Evolutionary conservation across 2,329 filamentous ascomycete species (phyloP), one percentile per base, ranked within the genome.

Genomic region (Xylaria digitata): DNA sequence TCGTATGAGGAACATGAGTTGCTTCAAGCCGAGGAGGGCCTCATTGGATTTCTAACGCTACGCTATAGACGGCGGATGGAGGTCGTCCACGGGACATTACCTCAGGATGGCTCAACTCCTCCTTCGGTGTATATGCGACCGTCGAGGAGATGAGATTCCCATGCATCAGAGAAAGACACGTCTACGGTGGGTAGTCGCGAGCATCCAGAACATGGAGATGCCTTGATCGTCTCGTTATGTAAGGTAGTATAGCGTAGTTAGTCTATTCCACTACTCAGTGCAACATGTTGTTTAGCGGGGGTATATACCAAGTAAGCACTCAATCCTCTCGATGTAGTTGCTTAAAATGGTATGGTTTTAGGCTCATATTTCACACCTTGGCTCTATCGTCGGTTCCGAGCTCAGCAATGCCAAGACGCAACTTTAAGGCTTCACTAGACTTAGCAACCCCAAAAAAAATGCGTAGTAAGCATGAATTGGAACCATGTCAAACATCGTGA

Each of bases 31-130:
- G n/a, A n/a, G n/a, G n/a, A n/a, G 52, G 19, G 46, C 42, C 63
- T 37, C 57, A 19, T 53, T 17, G 37, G 37, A 32, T 53, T 40
- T 23, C 46, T 34, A 62, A 45, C 57, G 45, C 30, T 46, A 66
- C 63, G 57, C 46, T 52, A 48, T 45, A 19, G 45, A 34, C 48
- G 37, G 26, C 17, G 21, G 52, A 57, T 37, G 50, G 46, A 55
- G n/a, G 52, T 32, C 37, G 13, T 45, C 58, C 26, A 40, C 13
- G 34, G 46, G 13, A 61, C 15, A 32, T 52, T 65, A 48, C 37
- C 17, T 61, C 15, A n/a, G 45, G n/a, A 40, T 57, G 32, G 50
- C 21, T 50, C 37, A 19, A 61, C 17, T 55, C 9, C 45, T 30
- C 13, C 52, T 23, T 54, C 23, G 52, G 63, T 19, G 6, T 52